Conservation (phyloP, 202 grass and related monocot species). For the Carex arenaria region DNA sequence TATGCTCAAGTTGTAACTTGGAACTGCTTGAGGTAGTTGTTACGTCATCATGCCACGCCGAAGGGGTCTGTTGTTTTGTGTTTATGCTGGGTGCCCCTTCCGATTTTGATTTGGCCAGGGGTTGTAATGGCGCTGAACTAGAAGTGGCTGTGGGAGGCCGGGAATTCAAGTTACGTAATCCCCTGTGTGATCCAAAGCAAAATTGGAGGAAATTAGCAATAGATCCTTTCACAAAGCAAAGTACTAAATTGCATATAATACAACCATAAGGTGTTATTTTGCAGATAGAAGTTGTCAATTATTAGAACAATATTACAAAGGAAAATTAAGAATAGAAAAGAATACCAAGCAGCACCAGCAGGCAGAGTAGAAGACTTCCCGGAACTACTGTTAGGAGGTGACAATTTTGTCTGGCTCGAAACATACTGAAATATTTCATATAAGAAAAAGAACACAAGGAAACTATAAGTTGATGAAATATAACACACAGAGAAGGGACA, state of each 20-base stretch:
- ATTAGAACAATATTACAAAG: constrained; percentile 11
- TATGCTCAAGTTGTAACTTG: constrained; percentile 36
- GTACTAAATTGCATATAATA: background rate
- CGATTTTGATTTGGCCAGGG: constrained; percentile 49
- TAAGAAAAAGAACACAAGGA: background rate
- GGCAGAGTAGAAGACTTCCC: constrained; percentile 76
- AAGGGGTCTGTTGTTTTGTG: constrained; percentile 40
- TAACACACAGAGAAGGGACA: background rate
- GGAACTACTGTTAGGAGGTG: constrained; percentile 64
- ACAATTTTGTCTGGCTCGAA: constrained; percentile 46
- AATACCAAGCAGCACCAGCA: constrained; percentile 74
- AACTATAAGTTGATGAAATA: background rate
- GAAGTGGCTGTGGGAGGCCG: constrained; percentile 16
- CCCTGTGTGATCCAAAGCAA: constrained; percentile 37
- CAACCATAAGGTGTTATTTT: background rate
- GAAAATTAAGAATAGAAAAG: constrained; percentile 14
- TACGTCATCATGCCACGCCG: constrained; percentile 82
- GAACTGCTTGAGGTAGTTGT: constrained; percentile 34
- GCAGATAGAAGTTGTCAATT: constrained; percentile 15
- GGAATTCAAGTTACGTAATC: constrained; percentile 47
- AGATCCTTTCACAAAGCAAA: background rate
- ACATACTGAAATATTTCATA: constrained; percentile 42
- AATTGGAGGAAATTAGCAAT: background rate
- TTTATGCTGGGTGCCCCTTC: constrained; percentile 33
- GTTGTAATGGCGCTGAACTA: constrained; percentile 37